These are phyloP conservation scores for Pseudocercospora macadamiae DNA, from an alignment of 2,329 filamentous ascomycete genomes.

Conservation along the genomic window DNA sequence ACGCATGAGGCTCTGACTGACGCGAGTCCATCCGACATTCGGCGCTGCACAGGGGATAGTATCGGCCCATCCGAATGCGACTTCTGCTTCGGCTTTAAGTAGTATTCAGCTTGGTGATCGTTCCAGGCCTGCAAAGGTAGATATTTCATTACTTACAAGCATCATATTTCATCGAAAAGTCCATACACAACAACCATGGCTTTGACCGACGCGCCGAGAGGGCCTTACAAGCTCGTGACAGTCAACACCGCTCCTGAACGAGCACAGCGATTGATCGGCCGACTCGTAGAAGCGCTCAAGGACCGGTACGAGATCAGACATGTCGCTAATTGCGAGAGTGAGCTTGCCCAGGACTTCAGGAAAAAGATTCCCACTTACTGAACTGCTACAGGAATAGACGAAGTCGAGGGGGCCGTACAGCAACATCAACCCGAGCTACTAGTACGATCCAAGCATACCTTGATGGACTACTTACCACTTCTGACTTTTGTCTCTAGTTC, in stretches of 20 bases:
- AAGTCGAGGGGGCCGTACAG: constrained; percentile 58
- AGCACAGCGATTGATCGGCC: constrained; percentile 64
- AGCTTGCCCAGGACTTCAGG: constrained; percentile 21
- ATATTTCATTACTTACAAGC: not conserved
- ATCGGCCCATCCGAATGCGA: not conserved
- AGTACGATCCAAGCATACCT: constrained; percentile 2
- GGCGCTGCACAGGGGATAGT: not conserved
- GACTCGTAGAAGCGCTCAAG: constrained; percentile 63
- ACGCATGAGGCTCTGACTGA: not conserved
- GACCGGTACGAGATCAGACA: constrained; percentile 66
- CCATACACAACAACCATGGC: constrained; percentile 8
- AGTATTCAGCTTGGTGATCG: not conserved
- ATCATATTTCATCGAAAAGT: not conserved
- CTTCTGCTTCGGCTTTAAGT: not conserved
- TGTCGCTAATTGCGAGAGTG: constrained; percentile 65
- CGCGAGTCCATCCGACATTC: not conserved
- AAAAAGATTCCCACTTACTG: not conserved
- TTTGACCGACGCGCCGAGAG: constrained; percentile 35
- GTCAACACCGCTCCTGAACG: constrained; percentile 70
- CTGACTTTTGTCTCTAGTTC: constrained; percentile 49
- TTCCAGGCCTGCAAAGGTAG: not conserved
- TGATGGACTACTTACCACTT: not conserved
- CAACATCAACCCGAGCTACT: constrained; percentile 53
- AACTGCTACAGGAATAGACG: constrained; percentile 16
- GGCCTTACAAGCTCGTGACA: constrained; percentile 66